These are phyloP conservation scores for Falciphora oryzae DNA, from an alignment of 2,329 filamentous ascomycete species.

Conservation along the genomic window DNA sequence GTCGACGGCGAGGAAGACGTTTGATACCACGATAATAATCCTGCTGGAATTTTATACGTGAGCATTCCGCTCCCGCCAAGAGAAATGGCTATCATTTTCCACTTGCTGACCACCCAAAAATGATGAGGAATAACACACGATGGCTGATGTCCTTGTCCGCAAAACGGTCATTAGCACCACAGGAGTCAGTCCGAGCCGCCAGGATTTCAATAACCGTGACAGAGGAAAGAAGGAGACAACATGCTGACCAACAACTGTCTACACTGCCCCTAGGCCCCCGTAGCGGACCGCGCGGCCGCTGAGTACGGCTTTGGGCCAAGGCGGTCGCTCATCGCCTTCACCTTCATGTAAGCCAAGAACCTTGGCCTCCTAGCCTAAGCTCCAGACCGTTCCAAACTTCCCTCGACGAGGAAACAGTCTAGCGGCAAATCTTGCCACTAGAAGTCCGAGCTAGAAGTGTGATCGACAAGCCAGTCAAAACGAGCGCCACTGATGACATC, in stretches of 20 bases:
- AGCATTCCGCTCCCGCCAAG: neutral
- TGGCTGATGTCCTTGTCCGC: neutral
- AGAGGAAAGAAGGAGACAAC: neutral
- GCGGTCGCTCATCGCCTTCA: constrained; percentile 20
- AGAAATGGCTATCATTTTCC: neutral
- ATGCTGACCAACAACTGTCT: neutral
- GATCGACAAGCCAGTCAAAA: neutral
- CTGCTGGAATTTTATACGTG: constrained; percentile 20
- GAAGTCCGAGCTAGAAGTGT: neutral
- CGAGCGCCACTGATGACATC: neutral
- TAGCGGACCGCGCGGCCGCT: constrained; percentile 15
- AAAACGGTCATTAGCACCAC: constrained; percentile 18
- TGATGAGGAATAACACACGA: neutral
- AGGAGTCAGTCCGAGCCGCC: constrained; percentile 11
- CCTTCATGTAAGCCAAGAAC: constrained; percentile 17
- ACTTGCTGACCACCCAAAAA: neutral
- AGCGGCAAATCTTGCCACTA: neutral
- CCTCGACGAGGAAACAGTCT: neutral
- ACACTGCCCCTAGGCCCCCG: constrained; percentile 11
- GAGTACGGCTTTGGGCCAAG: constrained; percentile 15
- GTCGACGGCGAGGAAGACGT: constrained; percentile 15
- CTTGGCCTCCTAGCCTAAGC: too few relatives aligned
- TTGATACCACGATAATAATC: constrained; percentile 18
- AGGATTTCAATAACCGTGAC: neutral
- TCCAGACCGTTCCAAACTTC: neutral